These are phyloP conservation scores for Hygrocybe punicea DNA, from an alignment of 768 basidiomycete species.

Conservation along the genomic window DNA sequence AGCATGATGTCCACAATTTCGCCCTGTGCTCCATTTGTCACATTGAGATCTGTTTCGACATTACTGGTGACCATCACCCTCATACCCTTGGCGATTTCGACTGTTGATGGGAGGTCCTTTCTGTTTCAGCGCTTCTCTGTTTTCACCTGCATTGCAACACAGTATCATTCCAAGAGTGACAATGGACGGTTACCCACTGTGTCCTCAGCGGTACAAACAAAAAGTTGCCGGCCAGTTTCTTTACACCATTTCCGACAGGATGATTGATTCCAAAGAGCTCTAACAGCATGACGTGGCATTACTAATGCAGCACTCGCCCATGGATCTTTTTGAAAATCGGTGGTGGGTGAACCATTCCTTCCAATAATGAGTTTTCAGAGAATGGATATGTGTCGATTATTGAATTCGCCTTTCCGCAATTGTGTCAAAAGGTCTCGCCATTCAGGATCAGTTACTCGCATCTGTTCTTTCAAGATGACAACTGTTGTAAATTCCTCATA, in stretches of 20 bases:
- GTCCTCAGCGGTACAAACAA: not conserved
- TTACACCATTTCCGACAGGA: not conserved
- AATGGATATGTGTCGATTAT: conserved; percentile 23
- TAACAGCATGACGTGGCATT: conserved; percentile 19
- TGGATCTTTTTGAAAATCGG: conserved; percentile 14
- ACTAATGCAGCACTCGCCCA: conserved; percentile 27
- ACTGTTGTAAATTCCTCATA: conserved; percentile 30
- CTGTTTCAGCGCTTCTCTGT: not conserved
- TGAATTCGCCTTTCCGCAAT: conserved; percentile 22
- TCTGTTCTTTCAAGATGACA: conserved; percentile 33
- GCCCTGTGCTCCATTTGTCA: conserved; percentile 42
- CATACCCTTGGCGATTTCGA: conserved; percentile 34
- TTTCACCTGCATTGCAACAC: not conserved
- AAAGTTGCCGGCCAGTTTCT: not conserved
- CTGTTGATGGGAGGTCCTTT: conserved; percentile 12
- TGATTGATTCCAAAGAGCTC: conserved; percentile 10
- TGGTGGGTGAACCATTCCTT: not conserved
- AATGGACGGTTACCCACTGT: not conserved
- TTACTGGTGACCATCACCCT: conserved; percentile 38
- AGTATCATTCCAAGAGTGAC: not conserved
- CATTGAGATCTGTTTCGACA: conserved; percentile 35
- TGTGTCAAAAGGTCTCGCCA: conserved; percentile 31
- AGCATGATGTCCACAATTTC: conserved; percentile 32
- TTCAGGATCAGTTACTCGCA: conserved; percentile 24
- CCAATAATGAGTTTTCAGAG: conserved; percentile 22